A percentile compares a stretch with the other conserved stretches of the same genome.
Conservation (phyloP, 1,284 basidiomycete genomes). For the Ceratobasidium sp. region DNA sequence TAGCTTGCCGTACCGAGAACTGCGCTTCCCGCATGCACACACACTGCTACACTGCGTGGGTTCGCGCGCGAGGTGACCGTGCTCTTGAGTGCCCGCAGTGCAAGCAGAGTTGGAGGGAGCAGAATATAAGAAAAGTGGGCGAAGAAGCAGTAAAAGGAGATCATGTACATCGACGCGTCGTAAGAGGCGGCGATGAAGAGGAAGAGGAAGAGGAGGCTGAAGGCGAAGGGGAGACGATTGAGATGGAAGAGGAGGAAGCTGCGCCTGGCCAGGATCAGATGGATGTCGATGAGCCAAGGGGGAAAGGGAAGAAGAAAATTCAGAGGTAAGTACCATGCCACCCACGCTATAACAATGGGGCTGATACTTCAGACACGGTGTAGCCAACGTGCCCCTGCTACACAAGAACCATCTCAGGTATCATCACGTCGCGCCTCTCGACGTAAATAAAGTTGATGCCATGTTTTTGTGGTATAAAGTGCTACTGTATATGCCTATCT, state of each 20-base stretch:
- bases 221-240: slow-evolving; percentile 46
- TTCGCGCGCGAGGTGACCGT: slow-evolving; percentile 45
- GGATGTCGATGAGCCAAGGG: slow-evolving; percentile 14
- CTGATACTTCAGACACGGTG: not conserved
- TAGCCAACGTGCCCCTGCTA: slow-evolving; percentile 25
- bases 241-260: slow-evolving; percentile 35
- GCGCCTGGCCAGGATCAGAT: slow-evolving; percentile 34
- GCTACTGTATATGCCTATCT: not conserved
- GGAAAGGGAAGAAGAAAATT: slow-evolving; percentile 22
- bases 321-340: not conserved
- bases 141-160: slow-evolving; percentile 31
- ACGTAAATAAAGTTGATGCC: slow-evolving; percentile 22
- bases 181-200: slow-evolving; percentile 44
- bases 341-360: too few species aligned
- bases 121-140: slow-evolving; percentile 59
- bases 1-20: slow-evolving; percentile 72
- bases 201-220: slow-evolving; percentile 26
- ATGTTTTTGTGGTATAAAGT: not conserved
- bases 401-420: slow-evolving; percentile 26
- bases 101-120: slow-evolving; percentile 51
- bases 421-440: slow-evolving; percentile 27
- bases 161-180: slow-evolving; percentile 33
- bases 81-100: slow-evolving; percentile 36
- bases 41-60: slow-evolving; percentile 69
- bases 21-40: slow-evolving; percentile 77